These are phyloP conservation scores for Lentinula lateritia DNA, from an alignment of 768 basidiomycete species.

Conservation along the genomic window DNA sequence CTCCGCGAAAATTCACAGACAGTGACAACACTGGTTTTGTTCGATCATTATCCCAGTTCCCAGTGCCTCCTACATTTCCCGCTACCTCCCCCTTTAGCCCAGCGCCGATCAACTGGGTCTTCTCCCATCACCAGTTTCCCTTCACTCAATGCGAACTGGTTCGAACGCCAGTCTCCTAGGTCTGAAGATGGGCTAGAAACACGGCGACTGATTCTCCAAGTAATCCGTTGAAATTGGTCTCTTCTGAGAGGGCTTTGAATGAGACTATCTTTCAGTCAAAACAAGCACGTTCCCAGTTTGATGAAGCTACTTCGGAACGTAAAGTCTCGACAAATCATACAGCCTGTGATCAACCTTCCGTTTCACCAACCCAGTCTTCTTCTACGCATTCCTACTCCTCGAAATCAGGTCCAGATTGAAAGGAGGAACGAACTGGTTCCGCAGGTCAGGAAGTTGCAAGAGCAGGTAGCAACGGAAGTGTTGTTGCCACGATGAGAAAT, in stretches of 20 bases:
- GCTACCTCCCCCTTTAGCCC: constrained; percentile 36
- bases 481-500: constrained; percentile 67
- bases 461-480: constrained; percentile 45
- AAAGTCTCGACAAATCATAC: background rate
- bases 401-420: constrained; percentile 8
- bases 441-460: constrained; percentile 27
- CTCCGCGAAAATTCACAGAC: constrained; percentile 30
- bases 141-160: background rate
- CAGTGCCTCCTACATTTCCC: constrained; percentile 72
- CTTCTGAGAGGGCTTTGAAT: background rate
- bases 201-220: background rate
- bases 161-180: background rate
- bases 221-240: background rate
- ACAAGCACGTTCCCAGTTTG: background rate
- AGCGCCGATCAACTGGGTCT: constrained; percentile 16
- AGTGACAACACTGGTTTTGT: constrained; percentile 43
- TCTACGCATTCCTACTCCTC: background rate
- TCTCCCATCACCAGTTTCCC: constrained; percentile 19
- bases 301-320: background rate
- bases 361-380: background rate
- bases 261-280: background rate
- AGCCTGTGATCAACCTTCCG: background rate
- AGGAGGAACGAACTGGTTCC: constrained; percentile 16
- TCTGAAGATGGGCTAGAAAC: background rate
- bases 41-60: constrained; percentile 70